Conservation (phyloP, 768 basidiomycete species). For the Mycena leptocephala region DNA sequence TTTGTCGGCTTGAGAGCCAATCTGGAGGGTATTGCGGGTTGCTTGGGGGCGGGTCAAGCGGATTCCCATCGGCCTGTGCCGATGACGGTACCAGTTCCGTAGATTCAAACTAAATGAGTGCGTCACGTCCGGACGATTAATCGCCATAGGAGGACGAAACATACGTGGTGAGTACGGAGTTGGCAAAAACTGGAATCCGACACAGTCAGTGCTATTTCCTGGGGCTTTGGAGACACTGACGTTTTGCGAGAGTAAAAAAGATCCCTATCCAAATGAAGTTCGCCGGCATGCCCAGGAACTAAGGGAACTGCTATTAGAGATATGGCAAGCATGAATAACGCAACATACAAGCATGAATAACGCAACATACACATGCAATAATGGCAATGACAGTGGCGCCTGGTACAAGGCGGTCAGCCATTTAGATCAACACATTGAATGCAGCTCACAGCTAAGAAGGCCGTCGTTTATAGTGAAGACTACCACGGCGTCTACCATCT, state of each 20-base stretch:
- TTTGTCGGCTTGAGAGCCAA: neutral
- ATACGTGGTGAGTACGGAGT: slow-evolving; percentile 27
- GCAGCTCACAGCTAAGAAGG: neutral
- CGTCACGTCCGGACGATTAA: no score
- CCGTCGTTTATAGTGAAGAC: slow-evolving; percentile 27
- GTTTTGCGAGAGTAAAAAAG: slow-evolving; percentile 23
- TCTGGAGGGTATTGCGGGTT: neutral
- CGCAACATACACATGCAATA: neutral
- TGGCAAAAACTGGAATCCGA: slow-evolving; percentile 8
- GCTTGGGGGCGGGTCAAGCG: neutral
- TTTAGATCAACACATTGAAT: neutral
- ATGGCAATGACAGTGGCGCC: slow-evolving; percentile 6
- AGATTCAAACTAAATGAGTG: slow-evolving; percentile 20
- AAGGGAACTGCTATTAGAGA: neutral
- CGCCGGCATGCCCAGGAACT: slow-evolving; percentile 11
- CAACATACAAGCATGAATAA: neutral
- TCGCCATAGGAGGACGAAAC: neutral
- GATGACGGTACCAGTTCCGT: slow-evolving; percentile 24
- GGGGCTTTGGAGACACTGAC: neutral
- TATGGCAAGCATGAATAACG: neutral
- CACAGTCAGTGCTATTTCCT: neutral
- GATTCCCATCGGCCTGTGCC: slow-evolving; percentile 13
- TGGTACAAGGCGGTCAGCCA: neutral
- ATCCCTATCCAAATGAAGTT: slow-evolving; percentile 22
- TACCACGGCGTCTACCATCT: slow-evolving; percentile 17